Evolutionary conservation across 2,329 filamentous ascomycete genomes (phyloP).

Genomic region (Aspergillus persii): DNA sequence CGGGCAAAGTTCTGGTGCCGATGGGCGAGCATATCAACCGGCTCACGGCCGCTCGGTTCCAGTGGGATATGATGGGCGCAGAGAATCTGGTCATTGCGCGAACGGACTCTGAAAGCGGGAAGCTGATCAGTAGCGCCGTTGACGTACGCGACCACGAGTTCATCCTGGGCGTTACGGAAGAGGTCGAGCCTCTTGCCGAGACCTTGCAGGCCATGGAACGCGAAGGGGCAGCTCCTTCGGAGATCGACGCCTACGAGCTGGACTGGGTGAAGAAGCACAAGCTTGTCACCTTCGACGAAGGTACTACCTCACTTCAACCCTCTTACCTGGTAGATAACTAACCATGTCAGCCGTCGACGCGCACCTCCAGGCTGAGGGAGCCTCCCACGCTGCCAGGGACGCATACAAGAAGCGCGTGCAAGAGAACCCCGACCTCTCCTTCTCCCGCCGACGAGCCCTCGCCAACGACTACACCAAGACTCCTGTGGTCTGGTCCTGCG

Average conservation of each 20-base stretch:
- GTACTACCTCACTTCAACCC: conserved; percentile 25
- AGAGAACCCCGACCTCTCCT: conserved; percentile 69
- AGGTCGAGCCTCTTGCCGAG: conserved; percentile 79
- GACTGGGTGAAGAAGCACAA: conserved; percentile 83
- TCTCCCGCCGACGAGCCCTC: conserved; percentile 72
- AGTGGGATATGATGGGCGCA: conserved; percentile 97
- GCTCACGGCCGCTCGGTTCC: conserved; percentile 85
- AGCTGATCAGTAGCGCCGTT: conserved; percentile 82
- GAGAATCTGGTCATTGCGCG: conserved; percentile 94
- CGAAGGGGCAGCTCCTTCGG: conserved; percentile 69
- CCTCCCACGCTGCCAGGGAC: conserved; percentile 62
- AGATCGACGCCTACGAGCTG: conserved; percentile 84
- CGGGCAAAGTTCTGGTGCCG: conserved; percentile 92
- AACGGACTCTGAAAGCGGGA: conserved; percentile 93
- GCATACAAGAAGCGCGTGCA: conserved; percentile 64
- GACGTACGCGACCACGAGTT: conserved; percentile 96
- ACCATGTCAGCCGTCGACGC: conserved; percentile 61
- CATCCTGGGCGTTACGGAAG: conserved; percentile 81
- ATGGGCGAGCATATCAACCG: conserved; percentile 96
- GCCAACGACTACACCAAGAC: conserved; percentile 65
- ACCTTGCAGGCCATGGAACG: conserved; percentile 87
- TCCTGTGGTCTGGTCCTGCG: conserved; percentile 81
- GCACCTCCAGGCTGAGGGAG: conserved; percentile 67
- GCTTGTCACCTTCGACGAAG: conserved; percentile 87
- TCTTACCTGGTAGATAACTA: not conserved